Evolutionary conservation across 2,329 filamentous ascomycete genomes (phyloP), one percentile per base, ranked within the genome.

Genomic region (Pezicula carpinea): DNA sequence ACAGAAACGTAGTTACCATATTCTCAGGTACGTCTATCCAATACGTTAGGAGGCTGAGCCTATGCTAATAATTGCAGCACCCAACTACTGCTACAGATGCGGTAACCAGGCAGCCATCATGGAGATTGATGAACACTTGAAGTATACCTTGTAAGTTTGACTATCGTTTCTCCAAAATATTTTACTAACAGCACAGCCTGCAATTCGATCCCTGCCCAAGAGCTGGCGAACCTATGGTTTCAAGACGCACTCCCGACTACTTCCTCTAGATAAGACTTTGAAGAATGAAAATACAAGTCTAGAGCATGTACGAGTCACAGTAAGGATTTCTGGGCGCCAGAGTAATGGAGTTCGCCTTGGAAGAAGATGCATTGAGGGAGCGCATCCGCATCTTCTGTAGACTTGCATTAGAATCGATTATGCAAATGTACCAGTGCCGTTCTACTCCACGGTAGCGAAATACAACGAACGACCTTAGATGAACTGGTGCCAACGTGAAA

Each of bases 41-140:
- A n/a, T 39, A 29, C 32, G 22, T 5, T 17, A 13, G 23, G 18
- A 23, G 14, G 5, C 13, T 32, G 38, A 41, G n/a, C 49, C 23
- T 36, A 39, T 31, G 44, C 64, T 69, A 56, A 69, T 54, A 19
- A 44, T 53, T 36, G 21, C 63, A 83, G 87, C 87, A 45, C 87
- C 87, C 54, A 92, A 92, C 69, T 99, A 99, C 77, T 99, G 92
- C 76, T 97, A 99, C 78, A 83, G 93, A 68, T 99, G 93, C 66
- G 93, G 93, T 65, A 99, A 99, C 72, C 93, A 97, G 72, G 93
- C 93, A 48, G 93, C 93, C n/a, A 97, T 99, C 69, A 99, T 99
- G 93, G 93, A 97, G 72, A 99, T 99, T 69, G 93, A 97, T 58
- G 93, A 99, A 73, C 91, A 97, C 69, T 75, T 99, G 66, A 97